phyloP scores from a whole-genome alignment of 2,329 filamentous ascomycete species.

The Conoideocrella luteorostrata region DNA sequence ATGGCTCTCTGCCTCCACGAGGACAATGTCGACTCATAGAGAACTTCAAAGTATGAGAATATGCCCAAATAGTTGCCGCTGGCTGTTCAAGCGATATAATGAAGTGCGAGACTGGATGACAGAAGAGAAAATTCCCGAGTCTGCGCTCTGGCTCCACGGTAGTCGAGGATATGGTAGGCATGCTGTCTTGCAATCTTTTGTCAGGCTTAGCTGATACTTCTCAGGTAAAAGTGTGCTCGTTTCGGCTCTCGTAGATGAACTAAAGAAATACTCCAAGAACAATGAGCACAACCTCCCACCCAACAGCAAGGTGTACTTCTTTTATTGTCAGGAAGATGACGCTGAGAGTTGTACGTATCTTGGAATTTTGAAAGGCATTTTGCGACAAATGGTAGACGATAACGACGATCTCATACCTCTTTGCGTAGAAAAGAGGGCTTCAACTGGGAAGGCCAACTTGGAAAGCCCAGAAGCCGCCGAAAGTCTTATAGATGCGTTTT shows the following conservation, averaged over 20 bases:
- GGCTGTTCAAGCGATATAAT: neutral
- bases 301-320: neutral
- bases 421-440: neutral
- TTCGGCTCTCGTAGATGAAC: neutral
- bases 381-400: neutral
- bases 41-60: neutral
- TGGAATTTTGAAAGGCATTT: neutral
- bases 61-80: neutral
- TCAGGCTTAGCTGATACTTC: neutral
- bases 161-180: neutral
- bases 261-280: neutral
- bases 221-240: neutral
- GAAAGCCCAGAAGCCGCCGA: conserved; percentile 12
- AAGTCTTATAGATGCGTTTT: conserved; percentile 24
- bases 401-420: conserved; percentile 3
- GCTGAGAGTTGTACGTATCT: neutral
- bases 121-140: neutral
- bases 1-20: neutral
- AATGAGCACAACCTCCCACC: neutral
- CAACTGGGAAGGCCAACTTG: neutral
- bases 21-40: neutral
- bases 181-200: neutral
- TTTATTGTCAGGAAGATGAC: neutral
- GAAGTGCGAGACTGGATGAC: neutral
- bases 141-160: neutral